A percentile compares a stretch with the other conserved stretches of the same genome.
phyloP scores from a whole-genome alignment of 2,329 filamentous ascomycete species.

The Colletotrichum cereale region DNA sequence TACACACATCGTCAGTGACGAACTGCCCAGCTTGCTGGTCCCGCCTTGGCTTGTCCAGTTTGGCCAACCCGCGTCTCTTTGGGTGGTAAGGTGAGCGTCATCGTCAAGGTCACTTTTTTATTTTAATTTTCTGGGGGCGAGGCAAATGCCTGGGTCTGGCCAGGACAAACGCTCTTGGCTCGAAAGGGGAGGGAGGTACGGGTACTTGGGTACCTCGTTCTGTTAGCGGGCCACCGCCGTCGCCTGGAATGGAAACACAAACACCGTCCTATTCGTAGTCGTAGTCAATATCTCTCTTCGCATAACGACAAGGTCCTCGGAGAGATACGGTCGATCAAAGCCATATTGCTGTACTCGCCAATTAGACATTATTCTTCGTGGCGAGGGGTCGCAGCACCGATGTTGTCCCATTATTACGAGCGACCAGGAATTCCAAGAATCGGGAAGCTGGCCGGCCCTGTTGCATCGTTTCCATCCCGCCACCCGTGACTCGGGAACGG shows the following conservation, averaged over 20 bases:
- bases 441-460: conserved; percentile 16
- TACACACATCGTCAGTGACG: not conserved
- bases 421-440: conserved; percentile 29
- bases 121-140: not conserved
- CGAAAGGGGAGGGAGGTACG: not conserved
- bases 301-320: not conserved
- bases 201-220: not conserved
- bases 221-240: not conserved
- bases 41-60: not conserved
- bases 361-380: not conserved
- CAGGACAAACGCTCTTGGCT: conserved; percentile 18
- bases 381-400: not conserved
- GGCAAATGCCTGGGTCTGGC: conserved; percentile 28
- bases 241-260: not conserved
- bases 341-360: not conserved
- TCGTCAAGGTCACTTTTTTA: conserved; percentile 10
- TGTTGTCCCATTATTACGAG: conserved; percentile 35
- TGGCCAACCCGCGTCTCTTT: conserved; percentile 7
- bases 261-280: not conserved
- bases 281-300: not conserved
- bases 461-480: conserved; percentile 14
- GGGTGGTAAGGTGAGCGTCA: conserved; percentile 25
- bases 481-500: conserved; percentile 3
- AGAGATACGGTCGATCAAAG: not conserved
- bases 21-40: not conserved